Base-by-base conservation (phyloP, 1,139 yeast species). In the Nadsonia starkeyi-henricii region DNA sequence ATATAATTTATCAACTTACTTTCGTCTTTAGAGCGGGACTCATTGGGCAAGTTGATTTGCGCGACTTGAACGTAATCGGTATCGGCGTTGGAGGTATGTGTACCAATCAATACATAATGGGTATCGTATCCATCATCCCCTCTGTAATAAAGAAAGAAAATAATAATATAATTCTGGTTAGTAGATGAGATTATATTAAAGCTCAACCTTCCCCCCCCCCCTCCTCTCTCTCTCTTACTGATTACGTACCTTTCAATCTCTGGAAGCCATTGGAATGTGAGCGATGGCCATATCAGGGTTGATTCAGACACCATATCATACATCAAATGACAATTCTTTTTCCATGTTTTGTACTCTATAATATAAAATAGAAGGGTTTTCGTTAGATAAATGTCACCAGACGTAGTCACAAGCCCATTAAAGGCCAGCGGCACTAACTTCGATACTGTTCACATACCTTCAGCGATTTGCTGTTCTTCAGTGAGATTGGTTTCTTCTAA, bases 331-430 rank as follows among this genome's bases (percentile, higher is more conserved):
- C 85, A 85, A 2, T 93, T 79, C 60, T 86, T 85, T 63, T 86
- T 86, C 96, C 96, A 88, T 50, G 86, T 82, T 62, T 86, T 85
- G 70, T 79, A 85, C 65, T 88, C 95, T 62, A 44, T 39, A 7
- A 20, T 23, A 23, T n/a, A n/a, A n/a, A n/a, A n/a, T n/a, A n/a
- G n/a, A n/a, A n/a, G n/a, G n/a, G n/a, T n/a, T n/a, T n/a, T n/a
- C n/a, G n/a, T n/a, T n/a, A n/a, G n/a, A n/a, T n/a, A n/a, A n/a
- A n/a, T n/a, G n/a, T n/a, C n/a, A n/a, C n/a, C n/a, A n/a, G n/a
- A n/a, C n/a, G n/a, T n/a, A n/a, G n/a, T n/a, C n/a, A n/a, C n/a
- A n/a, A n/a, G n/a, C 9, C 9, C 8, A 23, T 5, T 23, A 23
- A 5, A 23, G 8, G 9, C 5, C 28, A 23, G 28, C 9, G 28